Conservation (phyloP, 176 grass and related monocot genomes). For the Oryza glumipatula region DNA sequence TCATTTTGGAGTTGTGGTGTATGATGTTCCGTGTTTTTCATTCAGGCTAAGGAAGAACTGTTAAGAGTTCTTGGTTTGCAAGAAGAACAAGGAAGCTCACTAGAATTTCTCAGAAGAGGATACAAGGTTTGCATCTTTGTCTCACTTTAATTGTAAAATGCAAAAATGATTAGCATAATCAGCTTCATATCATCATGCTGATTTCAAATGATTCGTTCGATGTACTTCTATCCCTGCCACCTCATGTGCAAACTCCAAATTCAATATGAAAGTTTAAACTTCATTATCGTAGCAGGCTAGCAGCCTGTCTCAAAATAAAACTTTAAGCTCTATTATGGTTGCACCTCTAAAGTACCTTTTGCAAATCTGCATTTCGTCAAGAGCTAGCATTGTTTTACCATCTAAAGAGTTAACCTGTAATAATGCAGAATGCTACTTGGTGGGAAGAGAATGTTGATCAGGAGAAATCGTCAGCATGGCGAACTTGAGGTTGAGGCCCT, state of each 20-base stretch:
- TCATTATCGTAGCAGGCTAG: neutral
- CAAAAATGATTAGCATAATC: neutral
- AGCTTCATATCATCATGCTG: neutral
- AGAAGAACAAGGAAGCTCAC: conserved; percentile 90
- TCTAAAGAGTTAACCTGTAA: conserved; percentile 8
- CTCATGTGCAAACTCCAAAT: neutral
- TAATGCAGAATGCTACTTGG: conserved; percentile 93
- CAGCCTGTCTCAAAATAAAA: neutral
- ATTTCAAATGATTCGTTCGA: neutral
- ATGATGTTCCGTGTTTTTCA: neutral
- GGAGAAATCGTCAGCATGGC: conserved; percentile 78
- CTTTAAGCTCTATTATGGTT: neutral
- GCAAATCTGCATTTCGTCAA: neutral
- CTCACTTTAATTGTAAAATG: neutral
- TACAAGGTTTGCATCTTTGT: conserved; percentile 68
- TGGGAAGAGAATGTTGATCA: conserved; percentile 91
- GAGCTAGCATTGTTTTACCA: neutral
- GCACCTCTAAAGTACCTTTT: neutral
- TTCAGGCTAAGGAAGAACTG: conserved; percentile 90
- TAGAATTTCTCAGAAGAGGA: conserved; percentile 95
- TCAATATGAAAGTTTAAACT: neutral
- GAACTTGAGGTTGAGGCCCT: conserved; percentile 68
- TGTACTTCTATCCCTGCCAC: neutral
- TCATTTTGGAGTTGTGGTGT: conserved; percentile 9
- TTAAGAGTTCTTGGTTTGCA: conserved; percentile 89